These are phyloP conservation scores for Zygosaccharomyces bailii DNA, from an alignment of 805 yeast genomes.

Conservation along the genomic window DNA sequence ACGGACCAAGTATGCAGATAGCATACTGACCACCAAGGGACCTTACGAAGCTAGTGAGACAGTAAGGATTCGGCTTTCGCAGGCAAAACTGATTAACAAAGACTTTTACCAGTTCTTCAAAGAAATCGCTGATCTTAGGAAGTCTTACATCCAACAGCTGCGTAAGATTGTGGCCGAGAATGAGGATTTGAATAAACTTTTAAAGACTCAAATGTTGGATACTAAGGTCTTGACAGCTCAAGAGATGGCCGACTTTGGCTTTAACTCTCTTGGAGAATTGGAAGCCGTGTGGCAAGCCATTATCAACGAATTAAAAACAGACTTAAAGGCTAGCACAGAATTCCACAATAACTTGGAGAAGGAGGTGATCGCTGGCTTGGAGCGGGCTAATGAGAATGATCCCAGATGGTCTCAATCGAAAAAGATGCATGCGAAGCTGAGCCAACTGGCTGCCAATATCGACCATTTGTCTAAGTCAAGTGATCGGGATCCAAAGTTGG, in stretches of 20 bases:
- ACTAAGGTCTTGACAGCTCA: slow-evolving; percentile 42
- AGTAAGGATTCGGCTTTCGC: slow-evolving; percentile 52
- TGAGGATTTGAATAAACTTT: slow-evolving; percentile 36
- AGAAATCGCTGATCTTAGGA: slow-evolving; percentile 48
- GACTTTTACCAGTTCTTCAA: slow-evolving; percentile 61
- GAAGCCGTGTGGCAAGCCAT: slow-evolving; percentile 45
- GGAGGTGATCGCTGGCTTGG: slow-evolving; percentile 55
- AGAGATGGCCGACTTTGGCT: slow-evolving; percentile 47
- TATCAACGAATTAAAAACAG: slow-evolving; percentile 42
- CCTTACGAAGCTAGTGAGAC: slow-evolving; percentile 61
- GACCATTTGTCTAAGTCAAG: slow-evolving; percentile 40
- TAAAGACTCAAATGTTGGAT: slow-evolving; percentile 35
- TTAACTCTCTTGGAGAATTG: slow-evolving; percentile 46
- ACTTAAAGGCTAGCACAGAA: slow-evolving; percentile 48
- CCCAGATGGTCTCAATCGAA: slow-evolving; percentile 54
- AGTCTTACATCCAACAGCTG: slow-evolving; percentile 47
- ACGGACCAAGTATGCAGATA: slow-evolving; percentile 39
- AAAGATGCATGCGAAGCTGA: slow-evolving; percentile 41
- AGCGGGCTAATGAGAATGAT: slow-evolving; percentile 51
- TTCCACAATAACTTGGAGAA: slow-evolving; percentile 45
- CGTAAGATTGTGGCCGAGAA: slow-evolving; percentile 36
- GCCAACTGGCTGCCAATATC: slow-evolving; percentile 42
- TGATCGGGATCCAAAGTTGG: slow-evolving; percentile 41
- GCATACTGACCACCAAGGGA: slow-evolving; percentile 43
- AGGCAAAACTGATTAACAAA: slow-evolving; percentile 53